Conservation (phyloP, 345 rosid genomes). For the Euphorbia pulcherrima region DNA sequence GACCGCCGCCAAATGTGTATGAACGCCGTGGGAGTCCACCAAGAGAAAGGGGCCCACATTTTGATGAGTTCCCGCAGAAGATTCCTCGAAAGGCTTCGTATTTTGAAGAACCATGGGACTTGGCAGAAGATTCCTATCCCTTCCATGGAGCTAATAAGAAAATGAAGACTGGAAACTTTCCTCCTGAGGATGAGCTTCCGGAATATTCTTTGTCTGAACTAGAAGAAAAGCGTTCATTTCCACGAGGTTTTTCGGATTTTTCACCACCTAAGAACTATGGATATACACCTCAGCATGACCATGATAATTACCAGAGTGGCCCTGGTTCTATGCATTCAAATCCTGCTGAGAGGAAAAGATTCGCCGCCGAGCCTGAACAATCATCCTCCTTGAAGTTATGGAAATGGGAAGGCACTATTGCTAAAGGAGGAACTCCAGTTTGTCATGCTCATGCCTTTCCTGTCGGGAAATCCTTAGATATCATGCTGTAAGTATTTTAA, state of each 20-base stretch:
- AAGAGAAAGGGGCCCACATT: conserved; percentile 42
- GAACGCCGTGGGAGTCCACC: conserved; percentile 52
- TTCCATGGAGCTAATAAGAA: conserved; percentile 67
- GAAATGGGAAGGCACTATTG: conserved; percentile 99
- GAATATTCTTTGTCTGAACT: conserved; percentile 57
- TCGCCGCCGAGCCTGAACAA: conserved; percentile 48
- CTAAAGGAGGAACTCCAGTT: conserved; percentile 88
- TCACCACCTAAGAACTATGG: conserved; percentile 45
- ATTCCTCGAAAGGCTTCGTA: conserved; percentile 37
- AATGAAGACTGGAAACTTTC: conserved; percentile 54
- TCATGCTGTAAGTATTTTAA: conserved; percentile 62
- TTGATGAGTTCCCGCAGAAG: conserved; percentile 44
- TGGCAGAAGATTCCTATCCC: conserved; percentile 58
- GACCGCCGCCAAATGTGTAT: conserved; percentile 36
- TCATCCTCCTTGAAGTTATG: conserved; percentile 64
- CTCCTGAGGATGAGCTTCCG: conserved; percentile 61
- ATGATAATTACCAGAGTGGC: conserved; percentile 45
- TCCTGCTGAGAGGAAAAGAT: conserved; percentile 53
- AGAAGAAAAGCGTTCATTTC: conserved; percentile 46
- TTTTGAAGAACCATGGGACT: conserved; percentile 73
- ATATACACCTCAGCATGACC: conserved; percentile 49
- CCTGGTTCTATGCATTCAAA: conserved; percentile 37
- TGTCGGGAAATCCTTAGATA: conserved; percentile 79
- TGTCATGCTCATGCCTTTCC: conserved; percentile 93
- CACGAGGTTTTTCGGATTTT: conserved; percentile 48